Conservation (phyloP, 2,329 filamentous ascomycete genomes). For the Trichoderma sp. region DNA sequence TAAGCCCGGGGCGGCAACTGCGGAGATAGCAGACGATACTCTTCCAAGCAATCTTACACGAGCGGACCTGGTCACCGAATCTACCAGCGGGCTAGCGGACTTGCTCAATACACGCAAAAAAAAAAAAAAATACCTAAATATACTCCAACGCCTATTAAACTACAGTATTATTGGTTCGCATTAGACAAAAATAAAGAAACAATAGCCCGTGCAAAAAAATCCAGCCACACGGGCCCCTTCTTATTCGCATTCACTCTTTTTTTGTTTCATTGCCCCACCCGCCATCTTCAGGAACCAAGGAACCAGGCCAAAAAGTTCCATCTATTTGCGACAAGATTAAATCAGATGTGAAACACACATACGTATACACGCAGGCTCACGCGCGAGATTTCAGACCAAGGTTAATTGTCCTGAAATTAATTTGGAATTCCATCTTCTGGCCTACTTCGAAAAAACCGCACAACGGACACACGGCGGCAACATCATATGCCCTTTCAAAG, state of each 20-base stretch:
- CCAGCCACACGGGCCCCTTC: neutral
- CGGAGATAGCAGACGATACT: neutral
- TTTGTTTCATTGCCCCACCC: neutral
- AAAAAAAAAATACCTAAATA: neutral
- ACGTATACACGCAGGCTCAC: neutral
- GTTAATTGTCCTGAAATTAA: neutral
- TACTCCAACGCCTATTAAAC: too few species aligned
- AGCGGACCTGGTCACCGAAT: neutral
- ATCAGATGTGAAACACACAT: slow-evolving; percentile 12
- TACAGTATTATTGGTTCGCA: too few species aligned
- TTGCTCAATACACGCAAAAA: neutral
- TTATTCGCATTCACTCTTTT: neutral
- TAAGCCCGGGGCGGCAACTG: neutral
- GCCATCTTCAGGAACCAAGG: neutral
- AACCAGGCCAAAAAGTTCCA: neutral
- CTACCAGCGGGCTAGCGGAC: neutral
- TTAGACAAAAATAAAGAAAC: neutral
- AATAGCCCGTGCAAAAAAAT: neutral
- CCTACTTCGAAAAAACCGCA: neutral
- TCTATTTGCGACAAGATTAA: slow-evolving; percentile 17
- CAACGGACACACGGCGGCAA: neutral
- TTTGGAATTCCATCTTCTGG: neutral
- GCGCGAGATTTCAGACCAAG: neutral
- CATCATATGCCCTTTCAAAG: neutral
- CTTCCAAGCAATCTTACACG: neutral